Conservation (phyloP, 192 early-diverging fungal genomes). For the Mortierella antarctica region DNA sequence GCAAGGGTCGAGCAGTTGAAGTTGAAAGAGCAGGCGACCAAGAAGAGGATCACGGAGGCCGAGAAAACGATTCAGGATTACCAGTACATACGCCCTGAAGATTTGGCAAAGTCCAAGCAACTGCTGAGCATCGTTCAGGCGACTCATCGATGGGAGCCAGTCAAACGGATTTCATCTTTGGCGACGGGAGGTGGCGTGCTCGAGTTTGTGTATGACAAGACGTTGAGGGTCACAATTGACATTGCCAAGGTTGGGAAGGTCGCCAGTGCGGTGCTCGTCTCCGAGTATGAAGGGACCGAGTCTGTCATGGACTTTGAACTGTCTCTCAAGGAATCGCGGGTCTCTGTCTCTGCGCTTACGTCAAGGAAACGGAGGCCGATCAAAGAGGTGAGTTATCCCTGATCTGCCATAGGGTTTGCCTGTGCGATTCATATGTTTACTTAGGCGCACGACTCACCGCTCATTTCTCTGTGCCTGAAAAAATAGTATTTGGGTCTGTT, state of each 20-base stretch:
- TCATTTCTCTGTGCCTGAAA: background rate
- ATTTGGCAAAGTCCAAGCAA: slow-evolving; percentile 22
- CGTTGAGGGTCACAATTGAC: slow-evolving; percentile 29
- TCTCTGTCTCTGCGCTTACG: slow-evolving; percentile 20
- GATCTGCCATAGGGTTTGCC: background rate
- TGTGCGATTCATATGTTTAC: background rate
- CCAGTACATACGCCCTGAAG: slow-evolving; percentile 31
- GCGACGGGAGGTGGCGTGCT: background rate
- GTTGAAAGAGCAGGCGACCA: slow-evolving; percentile 5
- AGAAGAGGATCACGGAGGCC: slow-evolving; percentile 8
- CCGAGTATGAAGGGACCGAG: slow-evolving; percentile 10
- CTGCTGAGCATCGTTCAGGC: slow-evolving; percentile 27
- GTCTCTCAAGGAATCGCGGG: slow-evolving; percentile 7
- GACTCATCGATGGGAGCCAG: slow-evolving; percentile 37
- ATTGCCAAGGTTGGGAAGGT: slow-evolving; percentile 27
- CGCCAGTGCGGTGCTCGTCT: slow-evolving; percentile 21
- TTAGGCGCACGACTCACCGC: background rate
- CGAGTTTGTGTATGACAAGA: slow-evolving; percentile 43
- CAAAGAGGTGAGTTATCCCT: slow-evolving; percentile 21
- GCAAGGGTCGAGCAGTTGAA: slow-evolving; percentile 28
- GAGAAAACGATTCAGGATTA: slow-evolving; percentile 42
- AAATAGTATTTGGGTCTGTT: slow-evolving; percentile 25
- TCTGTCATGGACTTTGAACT: slow-evolving; percentile 9
- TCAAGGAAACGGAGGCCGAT: slow-evolving; percentile 14
- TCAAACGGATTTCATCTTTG: background rate